Conservation (phyloP, 73 alveolate species). For the Paraurostyla sp. region DNA sequence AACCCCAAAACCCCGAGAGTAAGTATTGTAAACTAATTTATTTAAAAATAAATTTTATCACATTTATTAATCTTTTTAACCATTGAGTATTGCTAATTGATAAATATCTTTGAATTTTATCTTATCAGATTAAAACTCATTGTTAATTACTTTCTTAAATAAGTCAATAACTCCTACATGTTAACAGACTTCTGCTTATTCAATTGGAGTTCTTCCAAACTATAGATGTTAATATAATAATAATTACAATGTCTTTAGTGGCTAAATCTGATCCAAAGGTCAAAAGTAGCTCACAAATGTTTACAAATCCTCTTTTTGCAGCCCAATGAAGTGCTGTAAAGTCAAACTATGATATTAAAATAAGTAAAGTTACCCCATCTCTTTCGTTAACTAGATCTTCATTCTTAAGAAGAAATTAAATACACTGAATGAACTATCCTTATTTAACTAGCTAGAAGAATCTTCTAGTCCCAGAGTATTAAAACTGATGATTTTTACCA, state of each 20-base stretch:
- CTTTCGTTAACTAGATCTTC: constrained; percentile 11
- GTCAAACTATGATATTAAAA: neutral
- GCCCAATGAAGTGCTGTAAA: constrained; percentile 14
- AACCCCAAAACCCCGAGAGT: constrained; percentile 41
- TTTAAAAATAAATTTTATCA: too few species aligned
- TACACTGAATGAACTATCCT: neutral
- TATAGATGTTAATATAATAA: neutral
- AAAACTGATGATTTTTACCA: neutral
- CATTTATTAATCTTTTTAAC: neutral
- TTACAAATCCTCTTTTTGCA: constrained; percentile 2
- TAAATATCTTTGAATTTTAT: constrained; percentile 8
- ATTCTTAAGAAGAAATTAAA: neutral
- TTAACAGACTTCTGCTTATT: neutral
- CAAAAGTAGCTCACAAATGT: neutral
- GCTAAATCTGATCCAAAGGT: neutral
- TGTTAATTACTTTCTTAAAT: neutral
- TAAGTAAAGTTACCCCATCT: constrained; percentile 11
- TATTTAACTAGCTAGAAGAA: neutral
- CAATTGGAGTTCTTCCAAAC: constrained; percentile 28
- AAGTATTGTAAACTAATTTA: too few species aligned
- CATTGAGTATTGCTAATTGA: neutral
- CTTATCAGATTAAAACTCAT: neutral
- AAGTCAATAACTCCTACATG: neutral
- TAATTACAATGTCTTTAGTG: constrained; percentile 1
- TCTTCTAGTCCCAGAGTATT: neutral